Evolutionary conservation across 2,329 filamentous ascomycete genomes (phyloP).

Genomic region (Fusarium verticillioides): DNA sequence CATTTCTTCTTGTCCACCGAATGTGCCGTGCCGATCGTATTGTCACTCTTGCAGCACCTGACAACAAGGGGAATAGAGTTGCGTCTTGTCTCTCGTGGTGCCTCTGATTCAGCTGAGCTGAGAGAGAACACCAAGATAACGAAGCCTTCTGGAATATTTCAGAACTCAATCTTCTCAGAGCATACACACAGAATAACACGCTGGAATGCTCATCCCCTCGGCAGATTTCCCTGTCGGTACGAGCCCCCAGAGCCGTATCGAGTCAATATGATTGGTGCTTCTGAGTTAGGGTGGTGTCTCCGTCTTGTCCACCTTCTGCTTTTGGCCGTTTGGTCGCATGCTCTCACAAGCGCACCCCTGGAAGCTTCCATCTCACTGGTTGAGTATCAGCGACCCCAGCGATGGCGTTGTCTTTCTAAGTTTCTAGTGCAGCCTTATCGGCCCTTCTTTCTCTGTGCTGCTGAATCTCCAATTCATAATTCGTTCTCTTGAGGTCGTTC

Average conservation of each 20-base stretch:
- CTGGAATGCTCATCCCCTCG: conserved; percentile 42
- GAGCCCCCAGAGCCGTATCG: conserved; percentile 43
- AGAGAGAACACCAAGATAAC: conserved; percentile 25
- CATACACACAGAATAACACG: conserved; percentile 1
- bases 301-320: conserved; percentile 51
- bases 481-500: conserved; percentile 6
- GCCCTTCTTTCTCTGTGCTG: conserved; percentile 39
- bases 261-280: conserved; percentile 48
- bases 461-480: conserved; percentile 31
- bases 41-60: neutral
- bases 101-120: conserved; percentile 8
- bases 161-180: conserved; percentile 3
- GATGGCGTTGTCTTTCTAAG: conserved; percentile 36
- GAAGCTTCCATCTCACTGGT: conserved; percentile 43
- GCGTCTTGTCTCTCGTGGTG: conserved; percentile 3
- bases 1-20: conserved; percentile 2
- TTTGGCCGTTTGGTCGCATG: conserved; percentile 50
- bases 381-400: conserved; percentile 29
- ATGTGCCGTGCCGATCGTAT: conserved; percentile 1
- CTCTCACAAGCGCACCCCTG: conserved; percentile 46
- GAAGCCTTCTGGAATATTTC: conserved; percentile 48
- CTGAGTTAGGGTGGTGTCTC: conserved; percentile 46
- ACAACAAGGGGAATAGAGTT: neutral
- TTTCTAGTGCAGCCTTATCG: conserved; percentile 36
- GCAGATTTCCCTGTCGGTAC: conserved; percentile 42